Evolutionary conservation across 2,329 filamentous ascomycete genomes (phyloP).

Genomic region (Chaetomiaceae sp.): DNA sequence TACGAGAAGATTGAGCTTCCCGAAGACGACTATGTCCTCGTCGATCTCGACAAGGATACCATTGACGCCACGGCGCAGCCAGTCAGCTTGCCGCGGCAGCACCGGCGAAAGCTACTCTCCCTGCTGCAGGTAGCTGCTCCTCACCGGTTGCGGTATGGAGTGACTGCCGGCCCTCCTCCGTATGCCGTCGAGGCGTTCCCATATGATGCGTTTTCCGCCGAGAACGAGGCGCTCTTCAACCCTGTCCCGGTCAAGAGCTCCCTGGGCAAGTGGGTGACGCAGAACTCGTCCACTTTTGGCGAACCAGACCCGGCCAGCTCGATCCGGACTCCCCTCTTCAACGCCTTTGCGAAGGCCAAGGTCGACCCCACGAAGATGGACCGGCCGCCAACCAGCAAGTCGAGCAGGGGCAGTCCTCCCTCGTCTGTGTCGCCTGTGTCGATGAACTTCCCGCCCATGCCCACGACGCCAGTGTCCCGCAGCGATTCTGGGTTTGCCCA

Average conservation of each 20-base stretch:
- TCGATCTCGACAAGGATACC: constrained; percentile 86
- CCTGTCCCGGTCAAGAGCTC: constrained; percentile 65
- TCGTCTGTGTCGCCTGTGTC: constrained; percentile 72
- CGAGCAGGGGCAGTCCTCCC: constrained; percentile 57
- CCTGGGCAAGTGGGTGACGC: constrained; percentile 78
- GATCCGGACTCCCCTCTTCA: constrained; percentile 69
- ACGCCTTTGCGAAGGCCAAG: constrained; percentile 79
- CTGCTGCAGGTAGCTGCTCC: constrained; percentile 86
- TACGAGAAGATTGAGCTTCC: constrained; percentile 84
- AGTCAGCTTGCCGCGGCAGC: constrained; percentile 77
- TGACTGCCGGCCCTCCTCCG: constrained; percentile 80
- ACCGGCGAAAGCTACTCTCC: constrained; percentile 82
- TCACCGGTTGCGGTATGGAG: constrained; percentile 80
- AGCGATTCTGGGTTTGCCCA: constrained; percentile 88
- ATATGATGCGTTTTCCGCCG: constrained; percentile 82
- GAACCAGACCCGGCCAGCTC: constrained; percentile 53
- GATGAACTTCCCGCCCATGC: constrained; percentile 69
- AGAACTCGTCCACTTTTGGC: constrained; percentile 86
- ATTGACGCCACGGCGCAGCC: constrained; percentile 81
- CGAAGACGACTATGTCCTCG: constrained; percentile 91
- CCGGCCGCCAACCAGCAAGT: constrained; percentile 71
- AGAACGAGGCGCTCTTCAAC: constrained; percentile 76
- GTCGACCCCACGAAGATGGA: constrained; percentile 64
- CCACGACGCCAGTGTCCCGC: constrained; percentile 74
- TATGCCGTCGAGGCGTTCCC: constrained; percentile 94